These are phyloP conservation scores for Nannizziopsis barbatae DNA, from an alignment of 2,329 filamentous ascomycete species.

Conservation along the genomic window DNA sequence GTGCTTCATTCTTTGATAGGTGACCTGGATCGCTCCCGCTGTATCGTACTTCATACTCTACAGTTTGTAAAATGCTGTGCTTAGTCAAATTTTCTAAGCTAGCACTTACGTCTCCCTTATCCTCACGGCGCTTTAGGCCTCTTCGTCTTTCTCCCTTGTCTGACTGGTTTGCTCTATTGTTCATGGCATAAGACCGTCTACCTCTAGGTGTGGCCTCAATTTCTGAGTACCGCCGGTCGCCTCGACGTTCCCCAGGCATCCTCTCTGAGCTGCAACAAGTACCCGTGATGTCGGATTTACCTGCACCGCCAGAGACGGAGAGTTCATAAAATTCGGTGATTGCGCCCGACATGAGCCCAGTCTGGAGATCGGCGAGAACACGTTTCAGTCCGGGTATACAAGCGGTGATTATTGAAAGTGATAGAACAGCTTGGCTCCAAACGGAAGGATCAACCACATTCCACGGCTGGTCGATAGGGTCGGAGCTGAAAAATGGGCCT, in stretches of 20 bases:
- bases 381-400: conserved; percentile 20
- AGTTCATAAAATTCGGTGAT: conserved; percentile 18
- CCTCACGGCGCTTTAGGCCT: not conserved
- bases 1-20: no score
- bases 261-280: not conserved
- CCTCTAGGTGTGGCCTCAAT: not conserved
- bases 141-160: conserved; percentile 4
- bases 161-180: not conserved
- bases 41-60: conserved; percentile 19
- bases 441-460: conserved; percentile 17
- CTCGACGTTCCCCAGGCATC: not conserved
- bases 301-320: conserved; percentile 14
- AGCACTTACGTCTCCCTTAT: conserved; percentile 9
- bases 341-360: conserved; percentile 19
- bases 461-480: conserved; percentile 18
- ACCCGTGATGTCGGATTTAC: not conserved
- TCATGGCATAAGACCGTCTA: not conserved
- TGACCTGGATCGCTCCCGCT: no score
- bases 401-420: conserved; percentile 20
- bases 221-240: not conserved
- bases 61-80: conserved; percentile 19
- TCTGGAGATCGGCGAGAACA: conserved; percentile 19
- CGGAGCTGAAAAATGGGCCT: conserved; percentile 14
- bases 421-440: conserved; percentile 17
- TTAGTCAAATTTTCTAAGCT: conserved; percentile 17